A percentile compares a stretch with the other conserved stretches of the same genome.
phyloP scores from a whole-genome alignment of 805 yeast species.

The Metschnikowia cubensis region DNA sequence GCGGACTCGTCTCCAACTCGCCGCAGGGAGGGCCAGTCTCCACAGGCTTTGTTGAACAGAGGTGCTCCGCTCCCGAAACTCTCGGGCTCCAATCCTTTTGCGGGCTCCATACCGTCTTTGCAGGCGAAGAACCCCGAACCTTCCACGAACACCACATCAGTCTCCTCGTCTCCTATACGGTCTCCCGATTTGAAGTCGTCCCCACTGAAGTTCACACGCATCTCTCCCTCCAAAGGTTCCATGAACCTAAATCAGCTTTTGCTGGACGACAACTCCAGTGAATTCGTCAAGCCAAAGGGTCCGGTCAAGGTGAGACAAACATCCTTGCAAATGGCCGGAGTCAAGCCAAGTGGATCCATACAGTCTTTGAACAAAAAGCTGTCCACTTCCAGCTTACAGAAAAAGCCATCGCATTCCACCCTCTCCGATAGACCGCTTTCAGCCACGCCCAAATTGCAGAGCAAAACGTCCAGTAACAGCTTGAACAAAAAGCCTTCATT shows the following conservation, averaged over 20 bases:
- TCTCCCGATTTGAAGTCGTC: constrained; percentile 6
- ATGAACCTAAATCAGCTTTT: constrained; percentile 34
- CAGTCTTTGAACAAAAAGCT: constrained; percentile 3
- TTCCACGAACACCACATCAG: too few species aligned
- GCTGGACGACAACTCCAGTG: constrained; percentile 16
- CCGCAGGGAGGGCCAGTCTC: constrained; percentile 6
- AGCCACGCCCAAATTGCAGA: constrained; percentile 15
- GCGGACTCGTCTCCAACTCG: constrained; percentile 15
- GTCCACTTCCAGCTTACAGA: constrained; percentile 1
- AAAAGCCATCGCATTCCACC: constrained; percentile 9
- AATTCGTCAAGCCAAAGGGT: constrained; percentile 23
- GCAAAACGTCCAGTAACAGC: constrained; percentile 12
- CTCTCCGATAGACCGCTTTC: constrained; percentile 12
- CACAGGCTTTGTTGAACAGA: neutral
- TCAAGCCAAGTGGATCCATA: constrained; percentile 5
- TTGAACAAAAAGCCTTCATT: constrained; percentile 15
- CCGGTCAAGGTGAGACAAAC: constrained; percentile 25
- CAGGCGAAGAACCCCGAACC: constrained; percentile 2
- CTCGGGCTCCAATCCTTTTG: constrained; percentile 7
- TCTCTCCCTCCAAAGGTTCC: constrained; percentile 41
- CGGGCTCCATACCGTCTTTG: constrained; percentile 4
- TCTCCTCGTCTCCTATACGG: neutral
- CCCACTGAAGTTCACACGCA: constrained; percentile 17
- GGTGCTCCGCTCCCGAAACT: constrained; percentile 1
- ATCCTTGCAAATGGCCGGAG: constrained; percentile 37